Evolutionary conservation across 495 filamentous ascomycete genomes (phyloP), one percentile per base, ranked within the genome.

Genomic region (Hypoxylon subgilvum): DNA sequence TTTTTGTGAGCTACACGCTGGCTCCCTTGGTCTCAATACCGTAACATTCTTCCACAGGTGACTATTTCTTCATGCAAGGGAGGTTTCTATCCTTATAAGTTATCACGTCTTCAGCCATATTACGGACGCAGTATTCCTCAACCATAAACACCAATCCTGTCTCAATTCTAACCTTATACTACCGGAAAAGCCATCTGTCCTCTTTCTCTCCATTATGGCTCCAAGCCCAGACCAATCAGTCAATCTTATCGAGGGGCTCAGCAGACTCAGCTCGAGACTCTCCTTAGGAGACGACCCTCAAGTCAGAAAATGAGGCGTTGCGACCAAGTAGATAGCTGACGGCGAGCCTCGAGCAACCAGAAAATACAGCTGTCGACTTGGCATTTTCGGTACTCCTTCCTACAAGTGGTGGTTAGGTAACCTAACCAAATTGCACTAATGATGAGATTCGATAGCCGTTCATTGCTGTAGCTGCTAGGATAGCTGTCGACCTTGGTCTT

Each of bases 311-410:
- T 14, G 50, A 68, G 18, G 65, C 65, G 10, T 10, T 61, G 4
- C 30, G 32, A 21, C 18, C 67, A 16, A 66, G 50, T 6, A 40
- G 31, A 30, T 17, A 53, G 28, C 36, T 69, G 7, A 47, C 52
- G 2, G 19, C 47, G 7, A 18, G 21, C 1, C 59, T 69, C 9
- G 63, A 69, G 28, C 10, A 59, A 19, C 66, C 66, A n/a, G 42
- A 47, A 51, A 45, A 64, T 17, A 22, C 14, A 21, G 63, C 66
- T 1, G 34, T 64, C 4, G 36, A 54, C 4, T 19, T 69, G 16
- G 38, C 38, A 0, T 61, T 51, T 46, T 31, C 55, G 18, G 66
- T 69, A 67, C 9, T 34, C n/a, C 17, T 22, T 18, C 19, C 14
- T 14, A 13, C 9, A 38, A 13, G 31, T 3, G 4, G 9, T n/a